Evolutionary conservation across 345 rosid genomes (phyloP).

Genomic region (Theobroma cacao): DNA sequence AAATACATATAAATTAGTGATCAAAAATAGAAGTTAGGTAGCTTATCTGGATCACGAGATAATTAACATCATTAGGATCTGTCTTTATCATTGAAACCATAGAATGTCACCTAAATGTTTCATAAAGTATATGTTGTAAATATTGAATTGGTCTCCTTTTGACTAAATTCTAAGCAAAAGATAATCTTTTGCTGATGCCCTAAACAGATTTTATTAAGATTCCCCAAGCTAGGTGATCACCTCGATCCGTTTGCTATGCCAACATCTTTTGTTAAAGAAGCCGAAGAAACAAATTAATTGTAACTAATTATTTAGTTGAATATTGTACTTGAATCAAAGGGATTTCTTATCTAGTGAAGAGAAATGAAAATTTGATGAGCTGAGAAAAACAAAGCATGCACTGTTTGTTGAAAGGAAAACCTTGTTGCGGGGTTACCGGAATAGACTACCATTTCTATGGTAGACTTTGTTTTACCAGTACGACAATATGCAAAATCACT

Average conservation of each 20-base stretch:
- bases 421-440: background rate
- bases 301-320: background rate
- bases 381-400: background rate
- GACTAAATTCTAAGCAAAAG: background rate
- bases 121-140: background rate
- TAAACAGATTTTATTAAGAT: background rate
- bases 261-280: too few species aligned
- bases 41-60: constrained; percentile 7
- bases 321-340: background rate
- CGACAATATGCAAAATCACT: background rate
- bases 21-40: constrained; percentile 12
- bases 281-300: background rate
- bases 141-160: background rate
- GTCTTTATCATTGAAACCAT: constrained; percentile 5
- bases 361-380: background rate
- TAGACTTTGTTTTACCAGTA: background rate
- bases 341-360: background rate
- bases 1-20: background rate
- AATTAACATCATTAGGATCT: constrained; percentile 1
- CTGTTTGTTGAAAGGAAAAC: background rate
- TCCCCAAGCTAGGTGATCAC: background rate
- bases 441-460: background rate
- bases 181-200: background rate
- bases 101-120: background rate
- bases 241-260: background rate